phyloP scores from a whole-genome alignment of 257 asterid species.

The Salvia hispanica region DNA sequence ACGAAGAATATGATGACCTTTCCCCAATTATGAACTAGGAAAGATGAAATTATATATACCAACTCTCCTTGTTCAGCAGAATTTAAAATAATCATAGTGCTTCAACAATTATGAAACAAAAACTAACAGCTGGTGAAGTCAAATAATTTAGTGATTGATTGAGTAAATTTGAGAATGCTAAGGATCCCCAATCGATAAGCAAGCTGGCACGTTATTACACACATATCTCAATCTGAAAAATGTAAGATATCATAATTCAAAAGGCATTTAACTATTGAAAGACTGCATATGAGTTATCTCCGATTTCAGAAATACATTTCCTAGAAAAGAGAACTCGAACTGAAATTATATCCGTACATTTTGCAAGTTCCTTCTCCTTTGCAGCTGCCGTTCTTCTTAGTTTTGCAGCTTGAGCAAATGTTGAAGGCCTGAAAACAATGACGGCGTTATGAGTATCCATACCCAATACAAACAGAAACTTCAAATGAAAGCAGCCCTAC shows the following conservation, averaged over 20 bases:
- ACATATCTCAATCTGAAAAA: not conserved
- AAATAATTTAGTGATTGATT: not conserved
- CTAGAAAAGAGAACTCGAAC: not conserved
- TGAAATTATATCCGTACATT: slow-evolving; percentile 46
- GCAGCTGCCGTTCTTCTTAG: slow-evolving; percentile 83
- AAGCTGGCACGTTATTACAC: slow-evolving; percentile 4
- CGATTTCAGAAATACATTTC: slow-evolving; percentile 7
- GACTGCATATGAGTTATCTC: not conserved
- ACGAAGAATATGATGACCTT: not conserved
- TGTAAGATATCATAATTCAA: slow-evolving; percentile 11
- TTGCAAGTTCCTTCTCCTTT: slow-evolving; percentile 88
- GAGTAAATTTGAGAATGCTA: slow-evolving; percentile 2
- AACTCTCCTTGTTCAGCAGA: not conserved
- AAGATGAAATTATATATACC: not conserved
- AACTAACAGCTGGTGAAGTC: not conserved
- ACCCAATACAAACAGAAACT: not conserved
- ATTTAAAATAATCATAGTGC: not conserved
- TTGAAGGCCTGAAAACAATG: slow-evolving; percentile 78
- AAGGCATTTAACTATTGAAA: slow-evolving; percentile 16
- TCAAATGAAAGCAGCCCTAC: not conserved
- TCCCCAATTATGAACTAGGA: not conserved
- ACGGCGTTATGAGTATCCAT: slow-evolving; percentile 9
- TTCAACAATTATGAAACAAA: not conserved
- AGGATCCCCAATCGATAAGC: not conserved
- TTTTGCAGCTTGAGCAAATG: slow-evolving; percentile 98